These are phyloP conservation scores for Pseudocercospora vitis DNA, from an alignment of 2,329 filamentous ascomycete genomes.

Conservation along the genomic window DNA sequence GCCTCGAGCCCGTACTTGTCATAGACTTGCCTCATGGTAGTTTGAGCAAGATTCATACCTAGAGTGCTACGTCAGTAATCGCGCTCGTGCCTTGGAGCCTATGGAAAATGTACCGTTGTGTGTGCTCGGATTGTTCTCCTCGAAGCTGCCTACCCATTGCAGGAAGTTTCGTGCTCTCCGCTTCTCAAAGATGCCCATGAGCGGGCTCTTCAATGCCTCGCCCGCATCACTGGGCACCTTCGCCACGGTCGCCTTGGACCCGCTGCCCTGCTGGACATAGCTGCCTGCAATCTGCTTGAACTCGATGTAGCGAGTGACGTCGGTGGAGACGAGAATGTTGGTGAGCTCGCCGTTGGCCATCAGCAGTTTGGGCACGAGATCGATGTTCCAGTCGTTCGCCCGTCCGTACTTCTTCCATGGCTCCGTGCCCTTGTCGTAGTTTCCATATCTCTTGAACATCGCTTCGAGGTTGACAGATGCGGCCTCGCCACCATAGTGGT, in stretches of 20 bases:
- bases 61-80: too few species aligned
- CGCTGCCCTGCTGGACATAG: constrained; percentile 86
- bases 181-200: constrained; percentile 99
- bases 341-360: constrained; percentile 98
- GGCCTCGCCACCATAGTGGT: constrained; percentile 96
- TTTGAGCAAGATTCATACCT: constrained; percentile 74
- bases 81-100: too few species aligned
- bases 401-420: constrained; percentile 98
- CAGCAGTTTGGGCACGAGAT: constrained; percentile 95
- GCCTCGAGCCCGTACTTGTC: constrained; percentile 95
- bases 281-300: constrained; percentile 78
- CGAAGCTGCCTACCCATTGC: constrained; percentile 89
- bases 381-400: constrained; percentile 98
- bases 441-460: constrained; percentile 96
- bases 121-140: constrained; percentile 74
- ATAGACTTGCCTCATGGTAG: constrained; percentile 97
- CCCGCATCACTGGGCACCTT: constrained; percentile 93
- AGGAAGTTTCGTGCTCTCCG: constrained; percentile 94
- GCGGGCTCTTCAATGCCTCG: constrained; percentile 85
- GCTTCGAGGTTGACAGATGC: constrained; percentile 96
- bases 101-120: constrained; percentile 86
- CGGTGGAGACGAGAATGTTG: constrained; percentile 96
- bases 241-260: constrained; percentile 83
- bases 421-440: constrained; percentile 74
- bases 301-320: constrained; percentile 58